Evolutionary conservation across 352 stramenopile genomes (phyloP).

Genomic region (Halophytophthora batemanensis): DNA sequence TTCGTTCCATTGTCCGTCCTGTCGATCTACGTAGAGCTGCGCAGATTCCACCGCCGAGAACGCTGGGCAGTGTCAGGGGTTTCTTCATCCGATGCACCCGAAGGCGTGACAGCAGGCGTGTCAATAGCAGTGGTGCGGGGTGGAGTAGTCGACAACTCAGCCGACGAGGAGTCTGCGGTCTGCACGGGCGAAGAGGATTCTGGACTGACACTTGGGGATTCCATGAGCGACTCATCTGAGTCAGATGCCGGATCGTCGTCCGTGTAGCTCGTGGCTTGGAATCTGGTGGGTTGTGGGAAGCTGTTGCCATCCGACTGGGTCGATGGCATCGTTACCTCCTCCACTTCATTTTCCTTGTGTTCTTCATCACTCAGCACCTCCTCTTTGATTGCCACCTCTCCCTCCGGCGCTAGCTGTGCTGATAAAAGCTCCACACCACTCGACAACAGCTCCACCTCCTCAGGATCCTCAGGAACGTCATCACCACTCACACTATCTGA

Average conservation of each 20-base stretch:
- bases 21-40: no score
- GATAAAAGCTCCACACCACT: slow-evolving; percentile 8
- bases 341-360: slow-evolving; percentile 6
- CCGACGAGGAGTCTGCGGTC: neutral
- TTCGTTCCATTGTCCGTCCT: no score
- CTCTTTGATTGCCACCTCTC: slow-evolving; percentile 9
- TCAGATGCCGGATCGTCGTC: slow-evolving; percentile 6
- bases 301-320: neutral
- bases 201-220: no score
- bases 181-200: slow-evolving; percentile 1
- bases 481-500: slow-evolving; percentile 16
- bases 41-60: slow-evolving; percentile 3
- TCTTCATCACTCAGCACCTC: slow-evolving; percentile 8
- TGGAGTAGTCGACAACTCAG: neutral
- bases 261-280: slow-evolving; percentile 4
- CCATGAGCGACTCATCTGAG: slow-evolving; percentile 3
- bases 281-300: neutral
- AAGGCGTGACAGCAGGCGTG: neutral
- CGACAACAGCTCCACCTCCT: slow-evolving; percentile 9
- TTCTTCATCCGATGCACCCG: slow-evolving; percentile 3
- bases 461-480: slow-evolving; percentile 8
- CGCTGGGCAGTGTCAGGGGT: slow-evolving; percentile 19
- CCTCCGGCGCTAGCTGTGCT: slow-evolving; percentile 3
- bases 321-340: no score
- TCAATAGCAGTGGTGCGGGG: neutral